phyloP scores from a whole-genome alignment of 1,139 yeast genomes.

The Debaryomyces singareniensis region DNA sequence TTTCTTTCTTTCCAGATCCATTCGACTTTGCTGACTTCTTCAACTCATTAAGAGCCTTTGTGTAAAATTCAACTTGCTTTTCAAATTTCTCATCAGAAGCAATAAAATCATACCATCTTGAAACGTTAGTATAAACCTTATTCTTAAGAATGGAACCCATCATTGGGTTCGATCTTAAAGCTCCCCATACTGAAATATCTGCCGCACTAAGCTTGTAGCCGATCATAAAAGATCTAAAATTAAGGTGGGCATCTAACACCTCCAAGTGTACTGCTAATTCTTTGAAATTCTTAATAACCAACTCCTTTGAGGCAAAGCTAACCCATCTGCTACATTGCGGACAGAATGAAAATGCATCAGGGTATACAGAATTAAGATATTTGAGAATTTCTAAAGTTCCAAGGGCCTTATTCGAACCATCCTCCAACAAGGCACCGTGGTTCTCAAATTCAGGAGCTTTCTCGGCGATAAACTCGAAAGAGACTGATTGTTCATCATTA shows the following conservation, averaged over 20 bases:
- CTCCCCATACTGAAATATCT: slow-evolving; percentile 92
- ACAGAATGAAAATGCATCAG: slow-evolving; percentile 26
- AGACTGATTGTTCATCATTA: slow-evolving; percentile 41
- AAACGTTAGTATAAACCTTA: slow-evolving; percentile 37
- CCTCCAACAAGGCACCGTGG: slow-evolving; percentile 31
- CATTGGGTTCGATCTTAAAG: slow-evolving; percentile 84
- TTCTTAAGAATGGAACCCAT: slow-evolving; percentile 87
- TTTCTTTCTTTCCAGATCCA: slow-evolving; percentile 60
- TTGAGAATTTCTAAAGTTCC: slow-evolving; percentile 39
- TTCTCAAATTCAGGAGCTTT: slow-evolving; percentile 31
- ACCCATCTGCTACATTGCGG: slow-evolving; percentile 53
- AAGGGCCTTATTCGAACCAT: slow-evolving; percentile 39
- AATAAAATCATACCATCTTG: slow-evolving; percentile 88
- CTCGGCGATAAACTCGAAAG: slow-evolving; percentile 63
- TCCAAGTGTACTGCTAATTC: slow-evolving; percentile 74
- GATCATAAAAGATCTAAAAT: slow-evolving; percentile 73
- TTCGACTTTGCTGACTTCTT: slow-evolving; percentile 59
- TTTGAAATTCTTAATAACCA: slow-evolving; percentile 82
- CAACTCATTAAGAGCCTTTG: slow-evolving; percentile 64
- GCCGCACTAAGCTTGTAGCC: slow-evolving; percentile 67
- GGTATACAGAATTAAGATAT: slow-evolving; percentile 41
- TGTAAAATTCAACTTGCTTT: slow-evolving; percentile 59
- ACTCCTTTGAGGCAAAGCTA: slow-evolving; percentile 59
- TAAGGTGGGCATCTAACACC: slow-evolving; percentile 73
- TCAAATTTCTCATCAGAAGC: slow-evolving; percentile 59